These are phyloP conservation scores for Luvunga scandens DNA, from an alignment of 345 rosid genomes.

Conservation along the genomic window DNA sequence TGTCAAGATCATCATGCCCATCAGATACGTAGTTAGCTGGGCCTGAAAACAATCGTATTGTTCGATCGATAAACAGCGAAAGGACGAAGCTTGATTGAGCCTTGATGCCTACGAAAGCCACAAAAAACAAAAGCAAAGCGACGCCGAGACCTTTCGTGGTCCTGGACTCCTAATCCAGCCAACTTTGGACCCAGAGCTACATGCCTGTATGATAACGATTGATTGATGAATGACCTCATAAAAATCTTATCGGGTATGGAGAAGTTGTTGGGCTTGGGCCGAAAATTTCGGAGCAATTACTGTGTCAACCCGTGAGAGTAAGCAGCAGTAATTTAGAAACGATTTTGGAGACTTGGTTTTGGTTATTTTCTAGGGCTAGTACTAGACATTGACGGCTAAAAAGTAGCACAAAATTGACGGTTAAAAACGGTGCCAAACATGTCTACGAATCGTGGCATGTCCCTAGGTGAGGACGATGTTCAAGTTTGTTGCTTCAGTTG, in stretches of 20 bases:
- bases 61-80: too few relatives aligned
- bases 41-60: too few relatives aligned
- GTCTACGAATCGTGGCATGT: not conserved
- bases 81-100: too few relatives aligned
- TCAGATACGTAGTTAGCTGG: too few relatives aligned
- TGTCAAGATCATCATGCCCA: too few relatives aligned
- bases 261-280: not conserved
- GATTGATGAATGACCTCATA: too few relatives aligned
- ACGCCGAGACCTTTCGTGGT: too few relatives aligned
- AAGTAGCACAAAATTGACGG: not conserved
- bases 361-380: not conserved
- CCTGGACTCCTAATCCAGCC: not conserved
- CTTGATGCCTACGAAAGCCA: not conserved
- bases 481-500: not conserved
- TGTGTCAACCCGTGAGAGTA: not conserved
- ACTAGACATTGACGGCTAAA: not conserved
- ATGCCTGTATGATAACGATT: too few relatives aligned
- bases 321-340: not conserved
- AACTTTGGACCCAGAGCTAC: not conserved
- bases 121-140: not conserved
- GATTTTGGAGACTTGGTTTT: not conserved
- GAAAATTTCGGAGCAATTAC: not conserved
- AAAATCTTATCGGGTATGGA: not conserved
- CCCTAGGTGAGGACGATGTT: not conserved
- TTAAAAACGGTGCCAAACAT: not conserved